Conservation (phyloP, 1,139 yeast genomes). For the Diutina siamensis region DNA sequence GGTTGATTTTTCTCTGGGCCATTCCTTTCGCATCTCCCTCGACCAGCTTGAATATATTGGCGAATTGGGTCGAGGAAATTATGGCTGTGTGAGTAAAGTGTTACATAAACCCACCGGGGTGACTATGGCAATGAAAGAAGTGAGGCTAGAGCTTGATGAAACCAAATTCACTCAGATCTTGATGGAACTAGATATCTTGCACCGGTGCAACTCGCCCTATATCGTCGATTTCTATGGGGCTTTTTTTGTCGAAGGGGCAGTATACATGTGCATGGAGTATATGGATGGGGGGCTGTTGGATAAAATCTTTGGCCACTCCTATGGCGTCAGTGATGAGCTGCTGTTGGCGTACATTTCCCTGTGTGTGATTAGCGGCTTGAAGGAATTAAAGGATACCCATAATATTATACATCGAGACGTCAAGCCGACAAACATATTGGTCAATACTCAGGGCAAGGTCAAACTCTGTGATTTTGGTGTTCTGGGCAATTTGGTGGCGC, state of each 20-base stretch:
- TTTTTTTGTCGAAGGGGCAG: slow-evolving; percentile 94
- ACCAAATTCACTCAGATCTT: slow-evolving; percentile 83
- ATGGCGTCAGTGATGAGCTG: slow-evolving; percentile 69
- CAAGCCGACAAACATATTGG: slow-evolving; percentile 81
- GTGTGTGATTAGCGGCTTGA: slow-evolving; percentile 72
- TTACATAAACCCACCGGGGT: slow-evolving; percentile 90
- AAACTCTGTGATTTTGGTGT: slow-evolving; percentile 97
- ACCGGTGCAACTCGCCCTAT: slow-evolving; percentile 79
- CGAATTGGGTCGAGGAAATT: slow-evolving; percentile 90
- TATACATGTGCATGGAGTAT: slow-evolving; percentile 95
- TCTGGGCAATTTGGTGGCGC: slow-evolving; percentile 88
- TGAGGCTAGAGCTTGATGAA: slow-evolving; percentile 82
- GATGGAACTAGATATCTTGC: slow-evolving; percentile 91
- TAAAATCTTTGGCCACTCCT: slow-evolving; percentile 59
- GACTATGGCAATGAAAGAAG: slow-evolving; percentile 95
- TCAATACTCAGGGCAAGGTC: slow-evolving; percentile 67
- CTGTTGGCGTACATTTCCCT: slow-evolving; percentile 70
- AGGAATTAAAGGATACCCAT: slow-evolving; percentile 73
- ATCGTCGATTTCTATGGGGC: slow-evolving; percentile 97
- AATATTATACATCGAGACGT: slow-evolving; percentile 95
- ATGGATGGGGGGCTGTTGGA: slow-evolving; percentile 98
- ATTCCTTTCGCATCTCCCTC: slow-evolving; percentile 73
- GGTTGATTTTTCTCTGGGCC: slow-evolving; percentile 80
- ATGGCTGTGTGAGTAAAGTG: slow-evolving; percentile 90
- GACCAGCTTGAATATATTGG: slow-evolving; percentile 78